Conservation (phyloP, 2,329 filamentous ascomycete species). For the Ophiocordyceps sinensis region DNA sequence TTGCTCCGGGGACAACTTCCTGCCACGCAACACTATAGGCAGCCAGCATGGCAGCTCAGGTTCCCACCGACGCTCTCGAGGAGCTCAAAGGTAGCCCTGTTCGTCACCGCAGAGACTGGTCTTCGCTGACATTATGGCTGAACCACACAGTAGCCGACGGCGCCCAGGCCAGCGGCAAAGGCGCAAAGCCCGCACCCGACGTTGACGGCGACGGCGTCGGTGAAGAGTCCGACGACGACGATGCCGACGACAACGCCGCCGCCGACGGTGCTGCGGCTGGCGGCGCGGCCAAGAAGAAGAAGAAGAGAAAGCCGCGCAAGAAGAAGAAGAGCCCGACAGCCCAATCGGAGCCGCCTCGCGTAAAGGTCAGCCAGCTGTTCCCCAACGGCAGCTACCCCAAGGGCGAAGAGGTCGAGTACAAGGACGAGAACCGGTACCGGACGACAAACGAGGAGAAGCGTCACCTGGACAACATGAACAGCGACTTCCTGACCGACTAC, state of each 20-base stretch:
- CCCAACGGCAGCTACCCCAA: slow-evolving; percentile 57
- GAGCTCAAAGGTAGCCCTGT: slow-evolving; percentile 25
- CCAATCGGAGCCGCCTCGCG: slow-evolving; percentile 61
- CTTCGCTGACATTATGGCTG: background rate
- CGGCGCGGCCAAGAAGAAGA: slow-evolving; percentile 27
- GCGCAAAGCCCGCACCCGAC: slow-evolving; percentile 22
- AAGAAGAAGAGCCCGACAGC: slow-evolving; percentile 63
- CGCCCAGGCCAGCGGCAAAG: slow-evolving; percentile 24
- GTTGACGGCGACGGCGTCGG: slow-evolving; percentile 27
- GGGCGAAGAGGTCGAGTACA: slow-evolving; percentile 67
- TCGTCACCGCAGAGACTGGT: background rate
- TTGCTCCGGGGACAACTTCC: background rate
- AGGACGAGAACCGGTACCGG: slow-evolving; percentile 60
- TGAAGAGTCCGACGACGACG: slow-evolving; percentile 36
- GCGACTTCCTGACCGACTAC: slow-evolving; percentile 67
- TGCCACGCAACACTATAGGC: background rate
- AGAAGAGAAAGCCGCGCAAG: slow-evolving; percentile 76
- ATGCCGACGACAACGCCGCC: slow-evolving; percentile 25
- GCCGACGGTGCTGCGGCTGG: slow-evolving; percentile 23
- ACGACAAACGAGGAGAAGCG: slow-evolving; percentile 76
- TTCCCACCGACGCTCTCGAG: slow-evolving; percentile 27
- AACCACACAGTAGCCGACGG: slow-evolving; percentile 21
- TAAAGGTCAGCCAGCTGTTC: slow-evolving; percentile 59
- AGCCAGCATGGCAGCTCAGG: slow-evolving; percentile 27
- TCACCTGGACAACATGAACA: slow-evolving; percentile 67